Evolutionary conservation across 2,329 filamentous ascomycete genomes (phyloP).

Genomic region (Aureobasidium sp.): DNA sequence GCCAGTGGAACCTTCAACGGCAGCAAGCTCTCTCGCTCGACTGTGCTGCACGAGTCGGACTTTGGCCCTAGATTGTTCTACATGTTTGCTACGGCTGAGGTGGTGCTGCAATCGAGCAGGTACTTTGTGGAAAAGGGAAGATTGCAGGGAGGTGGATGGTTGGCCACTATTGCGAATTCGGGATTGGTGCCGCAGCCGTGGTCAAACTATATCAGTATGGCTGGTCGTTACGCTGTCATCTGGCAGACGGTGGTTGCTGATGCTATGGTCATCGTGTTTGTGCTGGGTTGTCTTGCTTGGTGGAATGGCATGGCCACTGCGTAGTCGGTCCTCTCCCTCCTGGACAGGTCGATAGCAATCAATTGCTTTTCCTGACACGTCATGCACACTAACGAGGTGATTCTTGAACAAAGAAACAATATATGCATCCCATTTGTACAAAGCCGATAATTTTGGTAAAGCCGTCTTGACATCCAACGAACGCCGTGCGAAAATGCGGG

Average conservation of each 20-base stretch:
- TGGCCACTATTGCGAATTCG: slow-evolving; percentile 53
- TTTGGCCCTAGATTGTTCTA: slow-evolving; percentile 59
- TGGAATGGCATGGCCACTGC: slow-evolving; percentile 34
- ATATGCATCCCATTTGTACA: slow-evolving; percentile 2
- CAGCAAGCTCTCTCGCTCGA: slow-evolving; percentile 50
- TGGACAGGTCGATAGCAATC: not conserved
- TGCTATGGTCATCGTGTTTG: slow-evolving; percentile 69
- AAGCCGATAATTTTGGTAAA: not conserved
- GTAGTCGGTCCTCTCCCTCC: not conserved
- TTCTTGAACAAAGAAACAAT: too few species aligned
- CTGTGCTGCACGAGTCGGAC: slow-evolving; percentile 30
- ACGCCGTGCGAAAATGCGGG: slow-evolving; percentile 10
- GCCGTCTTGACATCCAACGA: not conserved
- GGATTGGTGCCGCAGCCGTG: slow-evolving; percentile 59
- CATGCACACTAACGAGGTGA: too few species aligned
- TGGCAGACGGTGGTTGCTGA: slow-evolving; percentile 65
- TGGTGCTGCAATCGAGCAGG: slow-evolving; percentile 62
- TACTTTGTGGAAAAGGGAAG: slow-evolving; percentile 61
- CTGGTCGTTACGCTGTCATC: slow-evolving; percentile 61
- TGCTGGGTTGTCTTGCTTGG: slow-evolving; percentile 55
- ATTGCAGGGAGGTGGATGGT: slow-evolving; percentile 52
- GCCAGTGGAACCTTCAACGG: slow-evolving; percentile 63
- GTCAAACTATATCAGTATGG: slow-evolving; percentile 54
- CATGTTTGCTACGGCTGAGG: slow-evolving; percentile 72
- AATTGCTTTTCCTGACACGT: not conserved